These are phyloP conservation scores for Canavalia gladiata DNA, from an alignment of 306 rosid genomes.

Conservation along the genomic window DNA sequence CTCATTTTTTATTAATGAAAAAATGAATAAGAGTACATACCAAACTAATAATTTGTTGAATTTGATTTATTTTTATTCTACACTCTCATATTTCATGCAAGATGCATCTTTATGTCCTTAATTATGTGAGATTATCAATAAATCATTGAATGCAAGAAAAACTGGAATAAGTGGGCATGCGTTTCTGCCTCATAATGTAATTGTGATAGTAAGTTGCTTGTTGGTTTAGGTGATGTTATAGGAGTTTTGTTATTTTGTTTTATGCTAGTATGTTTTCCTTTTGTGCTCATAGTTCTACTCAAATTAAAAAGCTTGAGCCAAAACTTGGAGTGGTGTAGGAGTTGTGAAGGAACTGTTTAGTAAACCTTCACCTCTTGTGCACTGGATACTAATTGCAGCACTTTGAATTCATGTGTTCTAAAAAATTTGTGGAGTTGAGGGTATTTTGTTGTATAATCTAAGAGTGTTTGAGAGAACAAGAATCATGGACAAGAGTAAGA, in stretches of 20 bases:
- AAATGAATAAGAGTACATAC: too few species aligned
- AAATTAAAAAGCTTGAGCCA: conserved; percentile 51
- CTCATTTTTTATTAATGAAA: too few species aligned
- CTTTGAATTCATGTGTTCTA: conserved; percentile 63
- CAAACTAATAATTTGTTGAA: too few species aligned
- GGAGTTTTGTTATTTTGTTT: not conserved
- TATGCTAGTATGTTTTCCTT: not conserved
- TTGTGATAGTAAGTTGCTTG: not conserved
- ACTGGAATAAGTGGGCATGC: not conserved
- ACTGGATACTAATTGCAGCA: conserved; percentile 66
- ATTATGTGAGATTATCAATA: not conserved
- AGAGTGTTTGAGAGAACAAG: conserved; percentile 73
- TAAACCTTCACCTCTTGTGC: conserved; percentile 58
- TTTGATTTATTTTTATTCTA: too few species aligned
- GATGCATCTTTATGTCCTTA: not conserved
- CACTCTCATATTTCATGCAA: not conserved
- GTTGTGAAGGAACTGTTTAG: conserved; percentile 61
- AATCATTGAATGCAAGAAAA: not conserved
- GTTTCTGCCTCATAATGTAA: not conserved
- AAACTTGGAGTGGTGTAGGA: conserved; percentile 40
- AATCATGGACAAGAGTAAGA: conserved; percentile 50
- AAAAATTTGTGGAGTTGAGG: conserved; percentile 61
- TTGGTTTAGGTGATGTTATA: not conserved
- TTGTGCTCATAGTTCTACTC: conserved; percentile 45
- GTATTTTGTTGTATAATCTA: conserved; percentile 62